phyloP scores from a whole-genome alignment of 108 stramenopile species.

The Skeletonema marinoi region DNA sequence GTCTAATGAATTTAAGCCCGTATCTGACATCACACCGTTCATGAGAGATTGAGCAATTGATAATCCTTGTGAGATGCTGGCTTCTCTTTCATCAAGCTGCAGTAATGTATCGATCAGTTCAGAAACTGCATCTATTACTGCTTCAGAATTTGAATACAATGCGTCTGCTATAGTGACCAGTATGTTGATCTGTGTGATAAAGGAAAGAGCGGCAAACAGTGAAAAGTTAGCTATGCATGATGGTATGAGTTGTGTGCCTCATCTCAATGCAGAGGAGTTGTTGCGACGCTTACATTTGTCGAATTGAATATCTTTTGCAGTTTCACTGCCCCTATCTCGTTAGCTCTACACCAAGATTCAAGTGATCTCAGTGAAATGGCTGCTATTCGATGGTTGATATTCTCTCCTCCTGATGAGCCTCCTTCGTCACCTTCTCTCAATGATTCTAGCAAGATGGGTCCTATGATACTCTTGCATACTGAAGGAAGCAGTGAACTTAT shows the following conservation, averaged over 20 bases:
- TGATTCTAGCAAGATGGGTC: constrained; percentile 58
- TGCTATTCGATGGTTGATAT: constrained; percentile 22
- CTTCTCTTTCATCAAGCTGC: constrained; percentile 20
- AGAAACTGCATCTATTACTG: constrained; percentile 69
- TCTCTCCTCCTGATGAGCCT: constrained; percentile 18
- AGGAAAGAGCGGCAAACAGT: not conserved
- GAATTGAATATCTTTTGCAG: constrained; percentile 26
- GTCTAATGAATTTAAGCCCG: constrained; percentile 10
- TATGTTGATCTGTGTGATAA: constrained; percentile 59
- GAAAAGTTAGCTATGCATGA: not conserved
- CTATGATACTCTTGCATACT: constrained; percentile 52
- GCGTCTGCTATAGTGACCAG: constrained; percentile 68
- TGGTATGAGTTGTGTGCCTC: not conserved
- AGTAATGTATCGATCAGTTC: constrained; percentile 68
- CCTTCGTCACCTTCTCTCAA: constrained; percentile 25
- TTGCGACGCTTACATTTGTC: constrained; percentile 10
- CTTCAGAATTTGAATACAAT: constrained; percentile 69
- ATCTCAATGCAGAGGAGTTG: not conserved
- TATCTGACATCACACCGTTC: constrained; percentile 1
- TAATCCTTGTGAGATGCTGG: constrained; percentile 21
- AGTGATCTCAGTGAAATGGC: constrained; percentile 38
- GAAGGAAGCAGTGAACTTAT: constrained; percentile 53
- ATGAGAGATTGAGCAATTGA: constrained; percentile 39
- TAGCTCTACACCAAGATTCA: constrained; percentile 41
- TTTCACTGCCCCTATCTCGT: constrained; percentile 31